Evolutionary conservation across 495 filamentous ascomycete genomes (phyloP).

Genomic region (Penicillium fimorum): DNA sequence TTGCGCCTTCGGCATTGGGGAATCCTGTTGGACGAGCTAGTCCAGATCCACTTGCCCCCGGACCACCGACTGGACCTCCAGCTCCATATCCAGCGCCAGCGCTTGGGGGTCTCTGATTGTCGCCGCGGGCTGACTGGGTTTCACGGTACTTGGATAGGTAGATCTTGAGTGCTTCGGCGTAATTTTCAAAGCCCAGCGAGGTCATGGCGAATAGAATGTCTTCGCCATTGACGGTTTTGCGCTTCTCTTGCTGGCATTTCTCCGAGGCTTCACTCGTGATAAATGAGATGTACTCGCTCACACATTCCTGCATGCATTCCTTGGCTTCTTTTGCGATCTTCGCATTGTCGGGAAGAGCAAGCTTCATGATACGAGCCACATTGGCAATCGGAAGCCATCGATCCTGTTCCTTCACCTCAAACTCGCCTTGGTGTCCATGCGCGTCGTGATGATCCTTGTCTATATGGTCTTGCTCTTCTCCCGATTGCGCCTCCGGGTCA

Average conservation of each 20-base stretch:
- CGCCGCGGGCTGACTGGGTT: slow-evolving; percentile 75
- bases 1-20: slow-evolving; percentile 56
- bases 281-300: slow-evolving; percentile 99
- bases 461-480: slow-evolving; percentile 78
- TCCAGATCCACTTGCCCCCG: slow-evolving; percentile 31
- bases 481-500: slow-evolving; percentile 90
- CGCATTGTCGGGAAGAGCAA: slow-evolving; percentile 92
- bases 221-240: slow-evolving; percentile 98
- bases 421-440: slow-evolving; percentile 68
- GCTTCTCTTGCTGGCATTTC: slow-evolving; percentile 98
- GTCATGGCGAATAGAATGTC: slow-evolving; percentile 99
- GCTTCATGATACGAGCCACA: slow-evolving; percentile 98
- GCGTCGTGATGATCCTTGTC: slow-evolving; percentile 66
- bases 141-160: slow-evolving; percentile 97
- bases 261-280: slow-evolving; percentile 99
- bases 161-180: slow-evolving; percentile 95
- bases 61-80: slow-evolving; percentile 47
- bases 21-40: slow-evolving; percentile 52
- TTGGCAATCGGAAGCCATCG: slow-evolving; percentile 97
- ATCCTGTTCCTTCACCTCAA: slow-evolving; percentile 99
- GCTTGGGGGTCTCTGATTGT: slow-evolving; percentile 69
- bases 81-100: slow-evolving; percentile 70
- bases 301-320: slow-evolving; percentile 99
- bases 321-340: slow-evolving; percentile 99
- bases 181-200: slow-evolving; percentile 98